These are phyloP conservation scores for Tubosaeta sp. DNA, from an alignment of 768 basidiomycete genomes.

Conservation along the genomic window DNA sequence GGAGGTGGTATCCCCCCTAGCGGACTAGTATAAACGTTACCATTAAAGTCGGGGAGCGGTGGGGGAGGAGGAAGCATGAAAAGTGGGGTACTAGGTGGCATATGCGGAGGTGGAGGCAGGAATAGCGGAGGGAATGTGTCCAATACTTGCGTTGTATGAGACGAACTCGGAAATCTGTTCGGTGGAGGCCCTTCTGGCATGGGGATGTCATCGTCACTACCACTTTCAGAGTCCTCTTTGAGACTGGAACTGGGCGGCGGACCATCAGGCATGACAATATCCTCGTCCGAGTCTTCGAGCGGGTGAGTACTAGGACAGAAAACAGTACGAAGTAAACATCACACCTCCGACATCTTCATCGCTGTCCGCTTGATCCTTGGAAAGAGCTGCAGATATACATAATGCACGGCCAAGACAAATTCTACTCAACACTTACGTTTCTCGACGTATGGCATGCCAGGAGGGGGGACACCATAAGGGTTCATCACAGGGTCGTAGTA, in stretches of 20 bases:
- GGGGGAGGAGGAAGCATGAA: conserved; percentile 13
- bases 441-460: conserved; percentile 95
- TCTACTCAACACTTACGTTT: conserved; percentile 53
- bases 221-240: conserved; percentile 38
- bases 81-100: conserved; percentile 17
- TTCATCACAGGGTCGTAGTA: conserved; percentile 95
- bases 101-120: conserved; percentile 23
- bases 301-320: neutral
- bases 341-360: conserved; percentile 55
- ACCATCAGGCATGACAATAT: conserved; percentile 62
- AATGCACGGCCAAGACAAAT: neutral
- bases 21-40: conserved; percentile 3
- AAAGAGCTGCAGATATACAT: conserved; percentile 41
- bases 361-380: conserved; percentile 58
- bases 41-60: conserved; percentile 11
- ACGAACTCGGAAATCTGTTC: conserved; percentile 21
- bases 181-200: conserved; percentile 85
- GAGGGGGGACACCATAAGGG: conserved; percentile 88
- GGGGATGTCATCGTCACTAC: conserved; percentile 79
- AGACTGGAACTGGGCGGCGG: conserved; percentile 43
- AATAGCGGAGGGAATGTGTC: conserved; percentile 4
- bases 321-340: conserved; percentile 3
- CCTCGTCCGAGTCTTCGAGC: conserved; percentile 42
- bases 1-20: conserved; percentile 26
- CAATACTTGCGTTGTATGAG: neutral